Base-by-base conservation (phyloP, 129 eudicot species). In the Mikania micrantha region DNA sequence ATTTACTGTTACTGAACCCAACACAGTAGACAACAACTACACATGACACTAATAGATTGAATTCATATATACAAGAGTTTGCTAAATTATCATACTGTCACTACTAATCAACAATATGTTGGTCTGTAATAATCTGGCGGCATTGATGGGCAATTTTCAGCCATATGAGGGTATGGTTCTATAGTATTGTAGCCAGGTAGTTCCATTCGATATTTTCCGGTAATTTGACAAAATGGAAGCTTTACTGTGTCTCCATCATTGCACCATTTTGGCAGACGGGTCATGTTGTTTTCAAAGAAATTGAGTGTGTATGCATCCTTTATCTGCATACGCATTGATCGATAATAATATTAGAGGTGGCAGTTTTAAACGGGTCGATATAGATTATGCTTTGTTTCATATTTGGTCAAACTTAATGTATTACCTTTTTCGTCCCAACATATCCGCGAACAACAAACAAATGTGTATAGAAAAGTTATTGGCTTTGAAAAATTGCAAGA, bases 181-280 rank as follows among this genome's bases (percentile, higher is more conserved):
- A 94, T 79, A 3, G 88, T 82, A 61, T 94, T 94, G 78, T 84
- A 94, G 27, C 85, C 94, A 10, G 97, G 99, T 59, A 94, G 60
- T 70, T 94, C 99, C 99, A 94, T 94, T 49, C 93, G 77, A 72
- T 94, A 94, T 77, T 76, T 90, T 27, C 99, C 97, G 60, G 56
- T 77, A 21, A 94, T 87, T 74, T 94, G 99, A 75, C 99, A 94
- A 73, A 42, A 94, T 0, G 95, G 95, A 34, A 90, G 85, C 80
- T 87, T 75, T 72, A 81, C 93, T 0, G 78, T 74, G 81, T 94
- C 93, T 25, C 71, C 97, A 52, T 84, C 84, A 15, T 94, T 90
- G 85, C 99, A 94, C 99, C 99, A 94, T 52, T 75, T 87, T 21
- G 99, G 99, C 71, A 94, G 72, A 22, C 93, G 95, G 65, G 90